phyloP scores from a whole-genome alignment of 2,329 filamentous ascomycete genomes.

The Thyridium curvatum region DNA sequence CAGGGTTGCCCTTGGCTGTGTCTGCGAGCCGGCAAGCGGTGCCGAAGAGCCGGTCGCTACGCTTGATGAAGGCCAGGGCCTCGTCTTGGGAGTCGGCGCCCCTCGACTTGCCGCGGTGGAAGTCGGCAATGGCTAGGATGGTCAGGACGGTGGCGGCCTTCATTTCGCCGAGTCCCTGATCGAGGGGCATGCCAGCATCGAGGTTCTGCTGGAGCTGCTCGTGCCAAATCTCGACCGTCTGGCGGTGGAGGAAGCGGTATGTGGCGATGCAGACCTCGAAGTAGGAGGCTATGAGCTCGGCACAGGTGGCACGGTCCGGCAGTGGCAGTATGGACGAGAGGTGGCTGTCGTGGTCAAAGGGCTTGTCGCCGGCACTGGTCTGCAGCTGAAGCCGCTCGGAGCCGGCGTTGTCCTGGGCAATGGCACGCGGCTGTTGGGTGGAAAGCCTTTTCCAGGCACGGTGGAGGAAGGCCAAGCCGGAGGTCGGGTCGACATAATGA shows the following conservation, averaged over 20 bases:
- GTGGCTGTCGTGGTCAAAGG: background rate
- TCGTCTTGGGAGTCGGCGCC: constrained; percentile 4
- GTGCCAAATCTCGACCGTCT: constrained; percentile 33
- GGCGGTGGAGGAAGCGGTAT: constrained; percentile 35
- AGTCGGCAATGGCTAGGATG: constrained; percentile 39
- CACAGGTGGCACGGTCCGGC: constrained; percentile 33
- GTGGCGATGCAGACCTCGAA: constrained; percentile 36
- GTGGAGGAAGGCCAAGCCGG: background rate
- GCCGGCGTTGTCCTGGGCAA: no score
- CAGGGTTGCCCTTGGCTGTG: constrained; percentile 44
- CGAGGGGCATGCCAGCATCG: constrained; percentile 25
- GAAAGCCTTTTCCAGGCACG: background rate
- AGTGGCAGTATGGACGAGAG: constrained; percentile 20
- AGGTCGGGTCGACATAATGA: background rate
- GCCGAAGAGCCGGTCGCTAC: constrained; percentile 32
- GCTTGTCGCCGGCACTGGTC: background rate
- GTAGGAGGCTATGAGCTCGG: constrained; percentile 35
- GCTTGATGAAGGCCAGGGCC: no score
- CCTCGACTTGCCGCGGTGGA: constrained; percentile 1
- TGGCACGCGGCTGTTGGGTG: background rate
- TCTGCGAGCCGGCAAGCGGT: constrained; percentile 31
- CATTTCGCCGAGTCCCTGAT: constrained; percentile 31
- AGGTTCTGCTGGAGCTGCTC: constrained; percentile 37
- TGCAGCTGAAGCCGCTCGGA: no score
- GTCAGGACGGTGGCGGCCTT: constrained; percentile 40